Conservation (phyloP, 768 basidiomycete genomes). For the Exidia glandulosa region DNA sequence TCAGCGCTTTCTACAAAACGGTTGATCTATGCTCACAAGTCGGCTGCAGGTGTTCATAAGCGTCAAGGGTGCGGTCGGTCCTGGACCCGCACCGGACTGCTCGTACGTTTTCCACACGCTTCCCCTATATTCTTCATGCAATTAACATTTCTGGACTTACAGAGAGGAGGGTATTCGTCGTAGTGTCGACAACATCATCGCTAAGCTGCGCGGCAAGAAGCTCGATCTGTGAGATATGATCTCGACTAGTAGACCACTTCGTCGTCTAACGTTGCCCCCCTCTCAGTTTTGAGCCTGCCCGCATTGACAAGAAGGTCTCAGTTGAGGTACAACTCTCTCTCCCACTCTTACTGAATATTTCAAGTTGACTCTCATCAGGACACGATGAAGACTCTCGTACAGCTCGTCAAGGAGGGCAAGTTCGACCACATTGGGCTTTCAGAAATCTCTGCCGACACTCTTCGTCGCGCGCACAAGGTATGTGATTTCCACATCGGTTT, state of each 20-base stretch:
- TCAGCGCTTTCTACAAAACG: background rate
- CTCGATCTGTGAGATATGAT: slow-evolving; percentile 2
- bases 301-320: slow-evolving; percentile 30
- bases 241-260: background rate
- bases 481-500: slow-evolving; percentile 5
- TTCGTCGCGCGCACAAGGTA: slow-evolving; percentile 30
- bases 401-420: slow-evolving; percentile 41
- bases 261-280: background rate
- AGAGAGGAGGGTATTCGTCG: slow-evolving; percentile 3
- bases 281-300: slow-evolving; percentile 34
- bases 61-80: slow-evolving; percentile 5
- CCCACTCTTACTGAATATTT: too few species aligned
- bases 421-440: slow-evolving; percentile 51
- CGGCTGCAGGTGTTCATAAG: background rate
- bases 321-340: slow-evolving; percentile 36
- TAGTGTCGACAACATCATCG: slow-evolving; percentile 1
- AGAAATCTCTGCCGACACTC: slow-evolving; percentile 39
- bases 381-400: slow-evolving; percentile 26
- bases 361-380: background rate
- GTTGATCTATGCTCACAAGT: background rate
- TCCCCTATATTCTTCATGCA: background rate
- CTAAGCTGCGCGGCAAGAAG: slow-evolving; percentile 4
- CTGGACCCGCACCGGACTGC: background rate
- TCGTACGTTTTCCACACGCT: slow-evolving; percentile 1
- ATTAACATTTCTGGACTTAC: background rate